Base-by-base conservation (phyloP, 1,284 basidiomycete genomes). In the Amylostereum areolatum region DNA sequence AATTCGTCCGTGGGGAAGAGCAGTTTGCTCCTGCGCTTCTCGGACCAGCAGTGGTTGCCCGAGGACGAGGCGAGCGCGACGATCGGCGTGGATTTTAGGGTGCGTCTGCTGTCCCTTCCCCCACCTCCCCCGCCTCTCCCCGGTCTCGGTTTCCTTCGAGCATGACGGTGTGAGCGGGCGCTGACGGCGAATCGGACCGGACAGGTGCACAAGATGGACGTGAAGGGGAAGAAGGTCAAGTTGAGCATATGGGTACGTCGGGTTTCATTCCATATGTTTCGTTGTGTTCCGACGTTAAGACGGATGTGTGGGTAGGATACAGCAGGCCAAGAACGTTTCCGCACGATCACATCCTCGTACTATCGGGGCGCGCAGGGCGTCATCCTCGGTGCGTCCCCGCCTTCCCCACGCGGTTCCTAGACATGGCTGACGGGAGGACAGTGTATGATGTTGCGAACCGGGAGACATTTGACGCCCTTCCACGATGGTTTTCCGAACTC, bases 41-140 rank as follows among this genome's bases (percentile, higher is more conserved):
- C 94, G 3, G 95, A 99, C 64, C 91, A 97, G 68, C 91, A 93
- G 59, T 99, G 95, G 81, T 72, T 98, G 31, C 85, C 90, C 25
- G 92, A 97, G 61, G 96, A 98, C 62, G 96, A 98, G 70, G 85
- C 89, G 40, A 89, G 85, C 49, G 92, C 94, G 27, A 97, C 94
- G n/a, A 97, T 97, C 60, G 91, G 89, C 9, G 85, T 90, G 1
- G 87, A 89, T 64, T 89, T 88, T 66, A 72, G 86, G 55, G 86
- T 85, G 66, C 63, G 83, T 73, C 44, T 18, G 18, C 18, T 18
- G 18, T 18, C 18, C 18, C 18, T 18, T 18, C 18, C 18, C 18
- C 18, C 18, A 18, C 18, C 18, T 18, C 18, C 18, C 18, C 18
- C 18, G 18, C 18, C 18, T 18, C 18, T 30, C 30, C 10, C 8